A percentile compares a stretch with the other conserved stretches of the same genome.
Evolutionary conservation across 257 asterid species (phyloP).

Genomic region (Dorcoceras hygrometricum): DNA sequence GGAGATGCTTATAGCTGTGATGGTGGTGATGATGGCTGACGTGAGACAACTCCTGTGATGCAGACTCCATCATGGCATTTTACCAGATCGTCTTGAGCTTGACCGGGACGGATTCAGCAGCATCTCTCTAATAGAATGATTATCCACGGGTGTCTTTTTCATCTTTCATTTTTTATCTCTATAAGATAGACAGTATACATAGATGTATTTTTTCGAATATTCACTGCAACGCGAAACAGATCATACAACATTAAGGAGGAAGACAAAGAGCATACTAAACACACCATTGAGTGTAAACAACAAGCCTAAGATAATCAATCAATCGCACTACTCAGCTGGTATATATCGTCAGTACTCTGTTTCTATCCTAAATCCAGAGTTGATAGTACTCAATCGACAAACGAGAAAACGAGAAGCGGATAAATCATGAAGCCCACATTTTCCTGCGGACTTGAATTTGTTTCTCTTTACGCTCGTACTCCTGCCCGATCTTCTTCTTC

Average conservation of each 20-base stretch:
- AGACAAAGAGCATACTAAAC: too few species aligned
- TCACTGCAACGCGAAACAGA: constrained; percentile 39
- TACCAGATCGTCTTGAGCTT: constrained; percentile 86
- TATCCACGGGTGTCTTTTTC: too few species aligned
- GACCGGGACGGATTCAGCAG: constrained; percentile 79
- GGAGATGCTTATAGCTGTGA: constrained; percentile 49
- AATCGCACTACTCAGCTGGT: too few species aligned
- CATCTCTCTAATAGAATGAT: too few species aligned
- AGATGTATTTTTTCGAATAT: too few species aligned
- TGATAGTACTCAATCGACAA: too few species aligned
- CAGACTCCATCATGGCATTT: constrained; percentile 68
- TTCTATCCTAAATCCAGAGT: too few species aligned
- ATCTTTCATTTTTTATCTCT: too few species aligned
- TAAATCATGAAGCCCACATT: constrained; percentile 36
- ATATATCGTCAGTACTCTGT: too few species aligned
- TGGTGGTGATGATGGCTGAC: constrained; percentile 46
- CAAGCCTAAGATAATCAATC: not conserved
- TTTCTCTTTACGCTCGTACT: constrained; percentile 79
- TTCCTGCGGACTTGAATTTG: constrained; percentile 74
- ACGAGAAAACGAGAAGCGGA: too few species aligned
- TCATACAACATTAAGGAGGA: too few species aligned
- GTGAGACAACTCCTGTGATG: constrained; percentile 51
- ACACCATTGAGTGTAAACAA: not conserved
- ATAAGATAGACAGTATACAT: too few species aligned
- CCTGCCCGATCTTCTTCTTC: constrained; percentile 85